These are phyloP conservation scores for Diaporthe nobilis DNA, from an alignment of 2,329 filamentous ascomycete genomes.

Conservation along the genomic window DNA sequence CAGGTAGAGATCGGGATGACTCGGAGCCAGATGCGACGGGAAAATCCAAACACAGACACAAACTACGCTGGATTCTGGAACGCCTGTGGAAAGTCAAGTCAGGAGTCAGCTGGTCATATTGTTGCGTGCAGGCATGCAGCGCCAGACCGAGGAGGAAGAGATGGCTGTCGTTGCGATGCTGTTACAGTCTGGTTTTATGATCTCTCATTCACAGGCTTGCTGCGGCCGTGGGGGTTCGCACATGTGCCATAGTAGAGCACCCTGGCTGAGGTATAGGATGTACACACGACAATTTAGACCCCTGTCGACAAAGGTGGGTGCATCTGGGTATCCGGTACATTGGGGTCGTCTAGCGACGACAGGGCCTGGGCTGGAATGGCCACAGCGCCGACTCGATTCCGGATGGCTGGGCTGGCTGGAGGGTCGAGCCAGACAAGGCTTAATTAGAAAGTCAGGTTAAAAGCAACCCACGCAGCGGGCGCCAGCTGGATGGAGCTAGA, in stretches of 20 bases:
- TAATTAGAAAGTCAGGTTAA: not conserved
- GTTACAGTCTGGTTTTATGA: conserved; percentile 29
- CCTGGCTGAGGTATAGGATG: conserved; percentile 7
- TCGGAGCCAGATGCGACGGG: conserved; percentile 24
- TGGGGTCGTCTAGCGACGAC: not conserved
- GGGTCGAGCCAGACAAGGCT: not conserved
- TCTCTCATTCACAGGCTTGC: conserved; percentile 10
- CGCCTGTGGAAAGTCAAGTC: conserved; percentile 4
- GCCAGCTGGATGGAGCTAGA: conserved; percentile 14
- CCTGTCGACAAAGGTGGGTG: conserved; percentile 7
- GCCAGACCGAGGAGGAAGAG: not conserved
- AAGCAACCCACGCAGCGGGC: conserved; percentile 3
- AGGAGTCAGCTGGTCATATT: not conserved
- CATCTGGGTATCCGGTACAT: conserved; percentile 12
- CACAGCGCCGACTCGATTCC: conserved; percentile 4
- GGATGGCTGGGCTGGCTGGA: conserved; percentile 12
- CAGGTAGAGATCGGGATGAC: conserved; percentile 22
- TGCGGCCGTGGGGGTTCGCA: conserved; percentile 16
- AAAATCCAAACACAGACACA: conserved; percentile 3
- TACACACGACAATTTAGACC: conserved; percentile 1
- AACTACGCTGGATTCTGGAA: conserved; percentile 5
- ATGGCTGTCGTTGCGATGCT: not conserved
- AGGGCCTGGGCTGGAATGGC: conserved; percentile 13
- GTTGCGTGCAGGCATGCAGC: not conserved
- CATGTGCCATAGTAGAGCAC: not conserved